Conservation (phyloP, 495 filamentous ascomycete genomes). For the Jackrogersella multiformis region DNA sequence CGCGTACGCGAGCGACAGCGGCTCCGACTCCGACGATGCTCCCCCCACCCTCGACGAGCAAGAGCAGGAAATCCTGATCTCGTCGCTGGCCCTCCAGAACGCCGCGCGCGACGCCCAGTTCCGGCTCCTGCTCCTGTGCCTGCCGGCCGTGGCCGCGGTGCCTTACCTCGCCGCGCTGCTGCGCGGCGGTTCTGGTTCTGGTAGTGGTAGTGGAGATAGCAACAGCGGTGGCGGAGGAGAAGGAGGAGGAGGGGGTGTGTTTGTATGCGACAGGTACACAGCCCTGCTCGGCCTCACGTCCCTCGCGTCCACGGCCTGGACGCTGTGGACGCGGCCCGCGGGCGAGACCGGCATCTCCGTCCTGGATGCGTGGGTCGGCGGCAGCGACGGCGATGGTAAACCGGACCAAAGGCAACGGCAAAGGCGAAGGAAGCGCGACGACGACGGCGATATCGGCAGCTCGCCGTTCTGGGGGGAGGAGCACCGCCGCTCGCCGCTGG, state of each 20-base stretch:
- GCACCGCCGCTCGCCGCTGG: conserved; percentile 48
- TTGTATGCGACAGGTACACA: background rate
- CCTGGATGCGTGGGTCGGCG: conserved; percentile 48
- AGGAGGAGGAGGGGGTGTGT: too few relatives aligned
- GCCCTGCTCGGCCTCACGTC: conserved; percentile 67
- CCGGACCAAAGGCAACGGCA: background rate
- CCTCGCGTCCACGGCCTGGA: conserved; percentile 65
- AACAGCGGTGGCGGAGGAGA: background rate
- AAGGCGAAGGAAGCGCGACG: background rate
- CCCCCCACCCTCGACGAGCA: conserved; percentile 29
- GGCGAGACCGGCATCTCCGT: conserved; percentile 48
- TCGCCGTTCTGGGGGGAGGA: conserved; percentile 16
- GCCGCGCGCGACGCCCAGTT: conserved; percentile 66
- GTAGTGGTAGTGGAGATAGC: too few relatives aligned
- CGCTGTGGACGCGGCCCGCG: conserved; percentile 53
- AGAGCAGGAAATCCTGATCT: conserved; percentile 79
- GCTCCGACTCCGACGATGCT: conserved; percentile 35
- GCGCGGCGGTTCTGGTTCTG: too few relatives aligned
- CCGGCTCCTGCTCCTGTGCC: conserved; percentile 62
- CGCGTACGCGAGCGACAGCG: conserved; percentile 66
- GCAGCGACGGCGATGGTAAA: background rate
- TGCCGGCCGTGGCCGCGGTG: conserved; percentile 62
- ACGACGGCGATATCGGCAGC: background rate
- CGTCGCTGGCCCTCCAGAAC: conserved; percentile 64
- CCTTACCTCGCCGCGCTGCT: conserved; percentile 68